These are phyloP conservation scores for Phylloporus sp. DNA, from an alignment of 1,284 basidiomycete species.

Conservation along the genomic window DNA sequence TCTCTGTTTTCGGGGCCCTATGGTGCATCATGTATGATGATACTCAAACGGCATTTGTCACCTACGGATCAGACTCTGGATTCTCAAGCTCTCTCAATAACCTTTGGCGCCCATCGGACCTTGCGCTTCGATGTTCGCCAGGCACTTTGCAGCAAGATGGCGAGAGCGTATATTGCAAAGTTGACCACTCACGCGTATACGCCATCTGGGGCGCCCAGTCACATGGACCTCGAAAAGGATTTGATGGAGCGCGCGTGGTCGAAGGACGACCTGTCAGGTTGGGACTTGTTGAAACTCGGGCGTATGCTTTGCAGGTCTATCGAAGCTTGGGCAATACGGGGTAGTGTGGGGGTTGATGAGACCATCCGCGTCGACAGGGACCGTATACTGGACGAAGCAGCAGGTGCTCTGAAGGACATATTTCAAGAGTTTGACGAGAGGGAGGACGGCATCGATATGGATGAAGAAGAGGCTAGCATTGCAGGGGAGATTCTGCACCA, in stretches of 20 bases:
- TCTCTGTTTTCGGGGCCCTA: conserved; percentile 67
- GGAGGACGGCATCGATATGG: conserved; percentile 61
- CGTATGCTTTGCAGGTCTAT: conserved; percentile 55
- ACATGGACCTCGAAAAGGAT: conserved; percentile 60
- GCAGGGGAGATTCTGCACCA: conserved; percentile 63
- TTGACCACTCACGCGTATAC: conserved; percentile 57
- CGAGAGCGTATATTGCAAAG: conserved; percentile 62
- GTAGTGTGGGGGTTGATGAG: conserved; percentile 27
- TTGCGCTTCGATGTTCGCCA: conserved; percentile 67
- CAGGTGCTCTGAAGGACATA: conserved; percentile 69
- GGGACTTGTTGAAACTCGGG: conserved; percentile 66
- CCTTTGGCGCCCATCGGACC: conserved; percentile 68
- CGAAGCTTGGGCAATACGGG: conserved; percentile 57
- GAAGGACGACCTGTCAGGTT: conserved; percentile 60
- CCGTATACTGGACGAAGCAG: conserved; percentile 66
- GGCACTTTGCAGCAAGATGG: conserved; percentile 61
- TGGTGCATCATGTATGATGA: conserved; percentile 61
- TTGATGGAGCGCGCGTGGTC: conserved; percentile 74
- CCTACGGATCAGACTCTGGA: conserved; percentile 27
- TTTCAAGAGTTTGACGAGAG: conserved; percentile 71
- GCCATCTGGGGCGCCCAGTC: conserved; percentile 59
- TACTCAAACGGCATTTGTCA: conserved; percentile 56
- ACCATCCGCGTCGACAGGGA: conserved; percentile 44
- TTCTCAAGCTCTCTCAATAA: conserved; percentile 33
- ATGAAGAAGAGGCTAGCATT: conserved; percentile 66